These are phyloP conservation scores for Tolypocladium nubicola DNA, from an alignment of 2,329 filamentous ascomycete genomes.

Conservation along the genomic window DNA sequence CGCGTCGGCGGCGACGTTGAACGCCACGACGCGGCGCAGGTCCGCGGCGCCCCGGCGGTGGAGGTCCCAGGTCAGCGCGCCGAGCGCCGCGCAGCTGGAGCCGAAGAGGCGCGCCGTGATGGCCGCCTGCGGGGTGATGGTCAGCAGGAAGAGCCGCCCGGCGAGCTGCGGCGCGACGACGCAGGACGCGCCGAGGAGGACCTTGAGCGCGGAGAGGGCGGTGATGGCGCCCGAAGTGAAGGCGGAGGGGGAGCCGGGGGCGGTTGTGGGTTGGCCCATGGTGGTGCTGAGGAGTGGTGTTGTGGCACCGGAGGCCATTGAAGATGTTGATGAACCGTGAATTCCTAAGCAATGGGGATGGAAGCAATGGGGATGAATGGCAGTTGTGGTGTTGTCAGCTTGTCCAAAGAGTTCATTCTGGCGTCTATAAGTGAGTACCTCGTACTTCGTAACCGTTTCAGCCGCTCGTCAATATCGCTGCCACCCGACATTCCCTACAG, in stretches of 20 bases:
- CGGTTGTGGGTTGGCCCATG: not conserved
- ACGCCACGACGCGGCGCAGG: not conserved
- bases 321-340: not conserved
- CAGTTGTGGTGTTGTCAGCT: not conserved
- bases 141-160: not conserved
- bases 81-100: not conserved
- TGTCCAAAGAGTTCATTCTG: not conserved
- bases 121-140: not conserved
- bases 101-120: not conserved
- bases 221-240: not conserved
- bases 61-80: not conserved
- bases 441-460: not conserved
- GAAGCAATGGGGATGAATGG: not conserved
- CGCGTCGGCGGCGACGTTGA: not conserved
- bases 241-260: not conserved
- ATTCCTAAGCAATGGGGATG: not conserved
- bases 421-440: not conserved
- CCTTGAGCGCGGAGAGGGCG: not conserved
- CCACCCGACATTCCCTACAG: not conserved
- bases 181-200: not conserved
- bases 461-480: not conserved
- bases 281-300: not conserved
- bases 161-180: not conserved
- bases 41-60: not conserved
- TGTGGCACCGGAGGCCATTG: not conserved